Evolutionary conservation across 768 basidiomycete species (phyloP).

Genomic region (Butyriboletus loyo): DNA sequence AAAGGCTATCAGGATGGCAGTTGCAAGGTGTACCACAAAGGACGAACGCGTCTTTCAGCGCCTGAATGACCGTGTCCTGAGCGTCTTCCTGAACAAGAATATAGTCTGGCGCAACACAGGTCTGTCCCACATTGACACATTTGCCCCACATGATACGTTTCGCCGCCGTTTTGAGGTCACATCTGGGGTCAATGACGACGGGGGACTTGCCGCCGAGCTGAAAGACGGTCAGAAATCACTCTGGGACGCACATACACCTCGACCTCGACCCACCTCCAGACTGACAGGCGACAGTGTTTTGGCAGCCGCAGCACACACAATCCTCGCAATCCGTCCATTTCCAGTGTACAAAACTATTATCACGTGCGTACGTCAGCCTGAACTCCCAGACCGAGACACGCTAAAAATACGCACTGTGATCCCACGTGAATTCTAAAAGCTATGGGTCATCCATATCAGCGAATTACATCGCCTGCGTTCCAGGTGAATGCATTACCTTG

Average conservation of each 20-base stretch:
- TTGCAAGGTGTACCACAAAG: not conserved
- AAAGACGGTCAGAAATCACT: not conserved
- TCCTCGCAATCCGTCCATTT: slow-evolving; percentile 54
- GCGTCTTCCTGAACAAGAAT: slow-evolving; percentile 41
- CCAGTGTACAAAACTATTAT: slow-evolving; percentile 53
- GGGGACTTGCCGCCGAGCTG: slow-evolving; percentile 75
- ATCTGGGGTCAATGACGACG: slow-evolving; percentile 66
- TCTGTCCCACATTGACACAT: slow-evolving; percentile 70
- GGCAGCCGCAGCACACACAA: slow-evolving; percentile 73
- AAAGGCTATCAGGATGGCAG: not conserved
- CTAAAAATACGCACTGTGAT: slow-evolving; percentile 41
- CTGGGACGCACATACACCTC: not conserved
- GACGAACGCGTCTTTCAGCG: slow-evolving; percentile 42
- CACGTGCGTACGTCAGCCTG: not conserved
- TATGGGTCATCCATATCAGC: slow-evolving; percentile 23
- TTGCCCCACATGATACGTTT: slow-evolving; percentile 85
- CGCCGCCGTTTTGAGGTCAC: slow-evolving; percentile 63
- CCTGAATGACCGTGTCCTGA: slow-evolving; percentile 40
- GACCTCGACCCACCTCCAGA: slow-evolving; percentile 48
- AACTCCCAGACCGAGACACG: not conserved
- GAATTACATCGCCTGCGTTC: too few relatives aligned
- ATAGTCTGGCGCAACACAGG: slow-evolving; percentile 65
- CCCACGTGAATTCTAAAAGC: slow-evolving; percentile 74
- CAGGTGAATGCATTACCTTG: slow-evolving; percentile 32
- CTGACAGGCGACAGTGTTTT: slow-evolving; percentile 70